Evolutionary conservation across 2,329 filamentous ascomycete species (phyloP).

Genomic region (Trichoderma citrinoviride): DNA sequence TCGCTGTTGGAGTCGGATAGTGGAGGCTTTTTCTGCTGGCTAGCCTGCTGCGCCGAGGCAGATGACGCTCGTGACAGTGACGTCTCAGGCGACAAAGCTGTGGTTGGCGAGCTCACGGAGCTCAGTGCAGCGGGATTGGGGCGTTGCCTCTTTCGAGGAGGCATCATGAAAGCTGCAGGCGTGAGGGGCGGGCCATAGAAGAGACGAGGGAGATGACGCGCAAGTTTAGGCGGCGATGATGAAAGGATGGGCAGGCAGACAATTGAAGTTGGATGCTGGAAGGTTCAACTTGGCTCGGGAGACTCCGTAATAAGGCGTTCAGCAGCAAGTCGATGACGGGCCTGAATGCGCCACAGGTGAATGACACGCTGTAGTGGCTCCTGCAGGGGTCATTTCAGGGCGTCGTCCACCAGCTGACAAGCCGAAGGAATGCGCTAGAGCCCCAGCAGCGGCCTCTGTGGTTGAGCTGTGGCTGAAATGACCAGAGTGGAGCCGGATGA

Average conservation of each 20-base stretch:
- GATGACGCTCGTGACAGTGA: conserved; percentile 23
- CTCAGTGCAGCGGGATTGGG: conserved; percentile 31
- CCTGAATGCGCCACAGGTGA: conserved; percentile 16
- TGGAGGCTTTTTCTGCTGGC: conserved; percentile 17
- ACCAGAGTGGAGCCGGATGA: conserved; percentile 23
- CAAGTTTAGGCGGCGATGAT: conserved; percentile 7
- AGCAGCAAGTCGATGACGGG: conserved; percentile 17
- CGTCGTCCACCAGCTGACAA: background rate
- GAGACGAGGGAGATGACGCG: background rate
- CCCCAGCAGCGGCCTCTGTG: background rate
- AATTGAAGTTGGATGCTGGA: background rate
- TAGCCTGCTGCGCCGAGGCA: conserved; percentile 17
- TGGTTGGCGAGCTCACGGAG: conserved; percentile 23
- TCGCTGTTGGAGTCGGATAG: conserved; percentile 8
- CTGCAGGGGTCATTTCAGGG: background rate
- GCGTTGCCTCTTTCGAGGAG: conserved; percentile 36
- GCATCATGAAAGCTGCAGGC: conserved; percentile 28
- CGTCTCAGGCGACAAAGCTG: conserved; percentile 24
- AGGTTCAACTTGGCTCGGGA: background rate
- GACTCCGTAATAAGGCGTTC: background rate
- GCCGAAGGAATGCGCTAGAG: conserved; percentile 11
- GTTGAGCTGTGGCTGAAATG: conserved; percentile 10
- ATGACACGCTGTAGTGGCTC: background rate
- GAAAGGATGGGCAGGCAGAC: conserved; percentile 1
- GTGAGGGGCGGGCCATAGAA: conserved; percentile 1